Evolutionary conservation across 495 filamentous ascomycete genomes (phyloP), one percentile per base, ranked within the genome.

Genomic region (Penicillium lagena): DNA sequence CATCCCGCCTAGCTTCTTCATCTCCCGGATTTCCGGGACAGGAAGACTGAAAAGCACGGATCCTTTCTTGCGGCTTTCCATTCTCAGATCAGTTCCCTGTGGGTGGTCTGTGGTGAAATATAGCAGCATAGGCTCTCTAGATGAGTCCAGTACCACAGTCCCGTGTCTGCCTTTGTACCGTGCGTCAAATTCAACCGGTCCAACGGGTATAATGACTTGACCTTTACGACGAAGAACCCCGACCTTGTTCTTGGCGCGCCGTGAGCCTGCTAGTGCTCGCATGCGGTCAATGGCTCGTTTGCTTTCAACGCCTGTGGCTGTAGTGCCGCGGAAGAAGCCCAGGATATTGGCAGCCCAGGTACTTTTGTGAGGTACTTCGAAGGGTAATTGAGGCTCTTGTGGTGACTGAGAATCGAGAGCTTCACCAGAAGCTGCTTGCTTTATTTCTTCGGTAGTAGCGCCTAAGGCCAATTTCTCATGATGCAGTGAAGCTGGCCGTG

Each of bases 1-100:
- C 46, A 90, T 71, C 0, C 89, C 88, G 7, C 87, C 89, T 2
- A 88, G 69, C 69, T 95, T 95, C 63, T 82, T 83, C 42, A 96
- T 48, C 54, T 93, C 87, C 40, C 43, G 55, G 30, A 86, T 79
- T 17, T 85, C 79, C 9, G 68, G 64, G 5, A 86, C 61, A 0
- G 78, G 71, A 5, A 83, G 64, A 12, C 47, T 54, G 38, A 76
- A 76, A 10, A 66, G 35, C 5, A 70, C 66, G 7, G 59, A 60
- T 0, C 60, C 55, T 17, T 63, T 63, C 49, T 60, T 62, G 15
- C 58, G 71, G 28, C 76, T 74, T 6, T 66, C 64, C 14, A 83
- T 65, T 4, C 45, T 28, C 12, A 56, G 39, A 37, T 63, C 58
- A 13, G 57, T 55, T 1, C 54, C 57, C 0, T 50, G 39, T 0